Evolutionary conservation across 2,329 filamentous ascomycete species (phyloP).

Genomic region (Diaporthe eres): DNA sequence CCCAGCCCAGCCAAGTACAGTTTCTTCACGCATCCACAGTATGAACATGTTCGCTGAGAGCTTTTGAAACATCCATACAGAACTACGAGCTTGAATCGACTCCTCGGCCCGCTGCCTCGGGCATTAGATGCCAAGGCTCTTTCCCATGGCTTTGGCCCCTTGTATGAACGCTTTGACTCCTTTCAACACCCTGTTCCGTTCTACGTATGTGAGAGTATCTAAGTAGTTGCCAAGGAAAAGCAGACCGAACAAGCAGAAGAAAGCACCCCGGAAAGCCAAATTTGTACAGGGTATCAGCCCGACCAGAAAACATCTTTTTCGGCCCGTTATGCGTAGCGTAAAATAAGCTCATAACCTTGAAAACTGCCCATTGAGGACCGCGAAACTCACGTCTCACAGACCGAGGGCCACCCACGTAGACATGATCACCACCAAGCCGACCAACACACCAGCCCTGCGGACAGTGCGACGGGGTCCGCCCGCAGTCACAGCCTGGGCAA

Average conservation of each 20-base stretch:
- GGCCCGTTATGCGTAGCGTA: not conserved
- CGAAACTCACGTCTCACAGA: not conserved
- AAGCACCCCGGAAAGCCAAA: not conserved
- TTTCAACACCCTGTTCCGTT: not conserved
- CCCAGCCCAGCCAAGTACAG: not conserved
- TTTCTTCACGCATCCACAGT: not conserved
- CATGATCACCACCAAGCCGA: not conserved
- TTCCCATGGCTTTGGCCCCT: no score
- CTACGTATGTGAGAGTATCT: not conserved
- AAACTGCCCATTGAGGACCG: not conserved
- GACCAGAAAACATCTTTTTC: not conserved
- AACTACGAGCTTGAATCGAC: not conserved
- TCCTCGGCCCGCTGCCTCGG: not conserved
- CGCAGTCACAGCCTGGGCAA: constrained; percentile 22
- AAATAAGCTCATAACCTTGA: not conserved
- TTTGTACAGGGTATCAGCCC: constrained; percentile 13
- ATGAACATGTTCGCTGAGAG: not conserved
- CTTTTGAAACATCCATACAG: not conserved
- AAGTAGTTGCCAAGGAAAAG: not conserved
- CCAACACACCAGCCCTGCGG: not conserved
- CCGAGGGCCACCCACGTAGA: not conserved
- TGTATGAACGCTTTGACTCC: constrained; percentile 13
- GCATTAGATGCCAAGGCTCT: not conserved
- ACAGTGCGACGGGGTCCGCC: not conserved
- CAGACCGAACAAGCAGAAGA: not conserved